These are phyloP conservation scores for Penicillium decumbens DNA, from an alignment of 2,329 filamentous ascomycete genomes.

Conservation along the genomic window DNA sequence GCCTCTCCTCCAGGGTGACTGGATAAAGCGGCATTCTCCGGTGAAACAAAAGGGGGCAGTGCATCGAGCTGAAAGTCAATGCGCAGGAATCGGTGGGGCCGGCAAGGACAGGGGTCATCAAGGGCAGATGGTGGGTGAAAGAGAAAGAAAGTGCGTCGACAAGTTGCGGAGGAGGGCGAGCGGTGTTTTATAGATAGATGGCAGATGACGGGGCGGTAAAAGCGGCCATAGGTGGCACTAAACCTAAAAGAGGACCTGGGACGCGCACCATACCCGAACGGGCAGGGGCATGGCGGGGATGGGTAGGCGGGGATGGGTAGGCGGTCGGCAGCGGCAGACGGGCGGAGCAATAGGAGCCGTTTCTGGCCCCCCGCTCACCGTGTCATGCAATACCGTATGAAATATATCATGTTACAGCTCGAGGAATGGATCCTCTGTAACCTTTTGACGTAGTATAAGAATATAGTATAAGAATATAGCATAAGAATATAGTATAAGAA, in stretches of 20 bases:
- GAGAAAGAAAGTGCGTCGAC: conserved; percentile 2
- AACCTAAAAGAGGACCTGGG: neutral
- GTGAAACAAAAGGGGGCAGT: no score
- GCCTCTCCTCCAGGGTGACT: no score
- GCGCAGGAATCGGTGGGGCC: neutral
- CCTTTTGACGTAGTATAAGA: no score
- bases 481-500: no score
- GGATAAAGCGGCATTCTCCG: no score
- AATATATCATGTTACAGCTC: no score
- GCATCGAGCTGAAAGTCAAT: neutral
- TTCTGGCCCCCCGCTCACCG: conserved; percentile 18
- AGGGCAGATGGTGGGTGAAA: neutral
- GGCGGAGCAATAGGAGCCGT: conserved; percentile 14
- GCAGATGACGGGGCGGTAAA: conserved; percentile 1
- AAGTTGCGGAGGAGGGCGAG: neutral
- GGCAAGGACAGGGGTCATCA: neutral
- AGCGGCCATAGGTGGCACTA: conserved; percentile 3
- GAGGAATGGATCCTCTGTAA: no score
- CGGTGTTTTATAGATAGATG: conserved; percentile 4
- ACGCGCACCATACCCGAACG: neutral
- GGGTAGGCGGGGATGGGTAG: neutral
- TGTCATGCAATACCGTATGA: neutral
- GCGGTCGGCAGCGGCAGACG: conserved; percentile 7
- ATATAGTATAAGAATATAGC: no score
- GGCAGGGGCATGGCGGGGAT: neutral